These are phyloP conservation scores for Solanum acaule DNA, from an alignment of 257 asterid genomes.

Conservation along the genomic window DNA sequence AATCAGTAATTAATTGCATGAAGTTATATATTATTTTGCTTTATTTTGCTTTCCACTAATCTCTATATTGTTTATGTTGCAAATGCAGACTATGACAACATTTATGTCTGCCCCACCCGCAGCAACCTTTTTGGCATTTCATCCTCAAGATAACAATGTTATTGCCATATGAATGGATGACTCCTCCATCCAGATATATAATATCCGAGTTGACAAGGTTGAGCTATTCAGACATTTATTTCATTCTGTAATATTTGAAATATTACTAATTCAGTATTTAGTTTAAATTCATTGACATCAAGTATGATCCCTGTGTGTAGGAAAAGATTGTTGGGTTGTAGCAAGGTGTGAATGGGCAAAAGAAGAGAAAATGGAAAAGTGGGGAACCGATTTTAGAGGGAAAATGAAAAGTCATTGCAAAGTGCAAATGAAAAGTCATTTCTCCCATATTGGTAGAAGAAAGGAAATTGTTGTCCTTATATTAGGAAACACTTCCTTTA, in stretches of 20 bases:
- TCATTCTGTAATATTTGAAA: neutral
- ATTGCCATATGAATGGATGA: conserved; percentile 64
- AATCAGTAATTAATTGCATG: neutral
- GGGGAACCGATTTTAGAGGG: no score
- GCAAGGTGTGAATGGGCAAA: no score
- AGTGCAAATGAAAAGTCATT: no score
- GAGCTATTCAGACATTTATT: neutral
- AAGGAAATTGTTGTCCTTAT: no score
- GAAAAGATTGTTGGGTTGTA: conserved; percentile 11
- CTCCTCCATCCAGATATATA: conserved; percentile 50
- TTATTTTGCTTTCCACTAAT: neutral
- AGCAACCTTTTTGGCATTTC: conserved; percentile 56
- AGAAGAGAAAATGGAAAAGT: no score
- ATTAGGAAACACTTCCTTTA: no score
- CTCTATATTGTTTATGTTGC: neutral
- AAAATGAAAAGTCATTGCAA: no score
- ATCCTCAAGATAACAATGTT: conserved; percentile 51
- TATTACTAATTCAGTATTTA: neutral
- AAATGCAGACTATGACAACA: conserved; percentile 47
- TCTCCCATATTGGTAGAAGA: no score
- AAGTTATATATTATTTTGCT: neutral
- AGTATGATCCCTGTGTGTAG: conserved; percentile 9
- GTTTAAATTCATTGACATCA: neutral
- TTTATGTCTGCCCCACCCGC: conserved; percentile 68
- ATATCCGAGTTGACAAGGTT: conserved; percentile 58